Percentiles rank a stretch among this genome's conserved stretches.
phyloP scores from a whole-genome alignment of 192 early-diverging fungal species.

The Phlyctochytrium arcticum region DNA sequence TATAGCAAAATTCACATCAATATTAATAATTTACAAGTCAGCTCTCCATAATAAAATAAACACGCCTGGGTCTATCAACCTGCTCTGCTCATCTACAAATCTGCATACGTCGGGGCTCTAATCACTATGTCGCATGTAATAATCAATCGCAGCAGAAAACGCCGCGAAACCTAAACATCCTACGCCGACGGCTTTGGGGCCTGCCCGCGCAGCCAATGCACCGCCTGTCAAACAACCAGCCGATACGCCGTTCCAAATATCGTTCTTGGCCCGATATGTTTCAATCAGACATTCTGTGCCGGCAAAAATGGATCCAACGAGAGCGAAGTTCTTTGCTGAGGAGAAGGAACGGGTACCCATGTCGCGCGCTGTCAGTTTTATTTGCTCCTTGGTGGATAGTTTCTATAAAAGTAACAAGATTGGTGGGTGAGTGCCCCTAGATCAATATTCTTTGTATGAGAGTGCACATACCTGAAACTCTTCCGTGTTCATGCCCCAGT shows the following conservation, averaged over 20 bases:
- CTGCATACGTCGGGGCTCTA: no score
- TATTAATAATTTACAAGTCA: no score
- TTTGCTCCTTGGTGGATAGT: constrained; percentile 77
- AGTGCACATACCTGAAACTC: constrained; percentile 50
- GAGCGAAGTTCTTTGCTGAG: constrained; percentile 89
- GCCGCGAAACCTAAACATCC: constrained; percentile 94
- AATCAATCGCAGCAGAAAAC: constrained; percentile 91
- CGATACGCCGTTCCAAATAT: constrained; percentile 82
- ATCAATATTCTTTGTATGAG: no score
- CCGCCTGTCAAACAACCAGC: constrained; percentile 94
- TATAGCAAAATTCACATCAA: no score
- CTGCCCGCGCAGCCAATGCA: constrained; percentile 46
- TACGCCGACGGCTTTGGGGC: constrained; percentile 66
- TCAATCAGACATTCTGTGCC: constrained; percentile 95
- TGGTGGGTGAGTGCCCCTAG: no score
- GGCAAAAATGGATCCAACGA: constrained; percentile 88
- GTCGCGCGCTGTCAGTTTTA: constrained; percentile 78
- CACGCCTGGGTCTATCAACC: no score
- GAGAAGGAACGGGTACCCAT: constrained; percentile 79
- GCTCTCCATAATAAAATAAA: no score
- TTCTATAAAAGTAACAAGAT: constrained; percentile 44
- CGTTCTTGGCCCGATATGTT: constrained; percentile 90
- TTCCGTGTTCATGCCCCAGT: constrained; percentile 69
- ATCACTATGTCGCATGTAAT: constrained; percentile 62
- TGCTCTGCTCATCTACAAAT: no score